Percentiles rank a stretch among this genome's conserved stretches.
phyloP scores from a whole-genome alignment of 202 grass and related monocot species.

The Schoenoplectus tabernaemontani region DNA sequence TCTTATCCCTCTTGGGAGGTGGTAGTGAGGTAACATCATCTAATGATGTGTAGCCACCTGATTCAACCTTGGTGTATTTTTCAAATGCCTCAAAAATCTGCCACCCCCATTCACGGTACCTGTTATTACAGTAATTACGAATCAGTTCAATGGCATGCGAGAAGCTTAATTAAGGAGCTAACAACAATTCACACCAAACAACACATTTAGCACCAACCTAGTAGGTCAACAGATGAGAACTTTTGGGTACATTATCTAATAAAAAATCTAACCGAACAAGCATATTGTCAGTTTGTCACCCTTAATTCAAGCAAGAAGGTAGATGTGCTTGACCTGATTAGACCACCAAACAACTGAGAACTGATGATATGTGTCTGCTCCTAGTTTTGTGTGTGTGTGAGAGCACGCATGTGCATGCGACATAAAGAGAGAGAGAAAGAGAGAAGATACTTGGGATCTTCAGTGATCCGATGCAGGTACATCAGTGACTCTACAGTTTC shows the following conservation, averaged over 20 bases:
- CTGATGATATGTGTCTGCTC: background rate
- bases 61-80: slow-evolving; percentile 85
- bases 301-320: background rate
- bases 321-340: background rate
- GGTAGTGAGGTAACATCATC: slow-evolving; percentile 87
- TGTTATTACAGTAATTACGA: slow-evolving; percentile 23
- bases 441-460: slow-evolving; percentile 72
- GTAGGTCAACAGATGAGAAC: background rate
- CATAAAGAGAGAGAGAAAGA: background rate
- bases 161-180: background rate
- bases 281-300: background rate
- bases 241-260: no score
- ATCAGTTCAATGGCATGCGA: background rate
- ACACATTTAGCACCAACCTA: background rate
- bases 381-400: background rate
- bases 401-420: background rate
- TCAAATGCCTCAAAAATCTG: slow-evolving; percentile 95
- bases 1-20: slow-evolving; percentile 78
- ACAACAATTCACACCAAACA: background rate
- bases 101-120: slow-evolving; percentile 98
- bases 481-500: slow-evolving; percentile 96
- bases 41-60: slow-evolving; percentile 85
- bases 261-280: background rate
- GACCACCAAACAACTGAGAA: slow-evolving; percentile 2
- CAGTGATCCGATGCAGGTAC: slow-evolving; percentile 81